Conservation (phyloP, 345 rosid genomes). For the Crucihimalaya himalaica region DNA sequence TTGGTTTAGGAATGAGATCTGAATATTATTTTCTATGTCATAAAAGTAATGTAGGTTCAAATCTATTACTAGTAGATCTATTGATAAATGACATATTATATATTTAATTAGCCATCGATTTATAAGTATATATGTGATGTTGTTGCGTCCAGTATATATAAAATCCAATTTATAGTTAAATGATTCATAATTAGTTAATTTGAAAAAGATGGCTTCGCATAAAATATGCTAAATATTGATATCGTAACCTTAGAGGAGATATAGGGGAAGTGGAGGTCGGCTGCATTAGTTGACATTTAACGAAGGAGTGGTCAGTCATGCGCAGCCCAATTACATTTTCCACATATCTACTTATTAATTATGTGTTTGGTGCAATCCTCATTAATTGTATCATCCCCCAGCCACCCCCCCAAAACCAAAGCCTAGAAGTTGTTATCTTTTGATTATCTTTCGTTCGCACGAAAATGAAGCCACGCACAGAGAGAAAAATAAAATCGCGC, state of each 20-base stretch:
- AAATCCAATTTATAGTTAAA: background rate
- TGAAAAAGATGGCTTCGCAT: constrained; percentile 1
- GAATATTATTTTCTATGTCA: background rate
- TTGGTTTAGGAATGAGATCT: background rate
- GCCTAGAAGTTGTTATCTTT: background rate
- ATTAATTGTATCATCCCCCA: constrained; percentile 3
- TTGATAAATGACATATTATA: background rate
- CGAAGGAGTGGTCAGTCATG: constrained; percentile 35
- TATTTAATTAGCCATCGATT: background rate
- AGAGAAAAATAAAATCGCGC: background rate
- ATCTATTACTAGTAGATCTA: background rate
- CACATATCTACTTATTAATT: constrained; percentile 27
- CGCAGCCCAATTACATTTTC: constrained; percentile 36
- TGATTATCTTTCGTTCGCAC: constrained; percentile 1
- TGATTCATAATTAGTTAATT: constrained; percentile 11
- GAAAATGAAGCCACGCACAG: background rate
- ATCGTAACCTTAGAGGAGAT: constrained; percentile 1
- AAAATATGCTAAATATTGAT: background rate
- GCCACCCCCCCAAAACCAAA: background rate
- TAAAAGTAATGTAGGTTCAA: too few species aligned
- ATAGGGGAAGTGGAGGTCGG: constrained; percentile 42
- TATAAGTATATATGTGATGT: background rate
- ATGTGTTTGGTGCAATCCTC: constrained; percentile 21
- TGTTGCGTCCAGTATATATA: background rate
- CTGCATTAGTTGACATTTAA: constrained; percentile 39